Percentiles rank a stretch among this genome's conserved stretches.
Conservation (phyloP, 192 early-diverging fungal species). For the Entomortierella lignicola region DNA sequence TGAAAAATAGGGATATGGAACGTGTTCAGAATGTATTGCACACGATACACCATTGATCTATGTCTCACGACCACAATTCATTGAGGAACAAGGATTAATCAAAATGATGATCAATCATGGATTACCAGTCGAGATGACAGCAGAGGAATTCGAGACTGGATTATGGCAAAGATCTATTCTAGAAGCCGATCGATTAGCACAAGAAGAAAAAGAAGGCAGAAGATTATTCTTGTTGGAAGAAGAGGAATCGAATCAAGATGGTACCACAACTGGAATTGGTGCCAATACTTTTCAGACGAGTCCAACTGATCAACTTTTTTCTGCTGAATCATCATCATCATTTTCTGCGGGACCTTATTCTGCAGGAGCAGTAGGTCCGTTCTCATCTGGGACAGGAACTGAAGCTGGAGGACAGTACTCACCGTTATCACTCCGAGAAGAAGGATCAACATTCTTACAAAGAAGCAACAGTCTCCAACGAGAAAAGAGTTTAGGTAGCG, state of each 20-base stretch:
- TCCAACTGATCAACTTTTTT: no score
- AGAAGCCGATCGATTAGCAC: constrained; percentile 45
- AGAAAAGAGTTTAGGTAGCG: no score
- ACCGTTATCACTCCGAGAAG: no score
- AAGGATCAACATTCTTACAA: no score
- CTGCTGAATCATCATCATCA: no score
- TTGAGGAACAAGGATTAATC: constrained; percentile 66
- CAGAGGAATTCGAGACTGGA: constrained; percentile 67
- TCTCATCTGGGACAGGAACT: not conserved
- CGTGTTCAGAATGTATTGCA: constrained; percentile 72
- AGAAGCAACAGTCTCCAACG: no score
- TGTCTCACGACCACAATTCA: constrained; percentile 70
- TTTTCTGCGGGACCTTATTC: no score
- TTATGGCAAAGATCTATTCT: constrained; percentile 62
- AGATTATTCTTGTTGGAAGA: constrained; percentile 8
- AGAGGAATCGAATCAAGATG: not conserved
- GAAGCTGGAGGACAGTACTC: not conserved
- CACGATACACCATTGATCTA: constrained; percentile 68
- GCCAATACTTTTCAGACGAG: no score
- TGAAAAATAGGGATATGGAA: constrained; percentile 71
- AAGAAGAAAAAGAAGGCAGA: constrained; percentile 34
- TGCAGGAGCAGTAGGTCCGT: no score
- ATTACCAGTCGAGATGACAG: constrained; percentile 61
- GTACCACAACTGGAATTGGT: not conserved
- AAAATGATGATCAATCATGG: constrained; percentile 69